Conservation (phyloP, 306 rosid genomes). For the Prunus kanzakura region DNA sequence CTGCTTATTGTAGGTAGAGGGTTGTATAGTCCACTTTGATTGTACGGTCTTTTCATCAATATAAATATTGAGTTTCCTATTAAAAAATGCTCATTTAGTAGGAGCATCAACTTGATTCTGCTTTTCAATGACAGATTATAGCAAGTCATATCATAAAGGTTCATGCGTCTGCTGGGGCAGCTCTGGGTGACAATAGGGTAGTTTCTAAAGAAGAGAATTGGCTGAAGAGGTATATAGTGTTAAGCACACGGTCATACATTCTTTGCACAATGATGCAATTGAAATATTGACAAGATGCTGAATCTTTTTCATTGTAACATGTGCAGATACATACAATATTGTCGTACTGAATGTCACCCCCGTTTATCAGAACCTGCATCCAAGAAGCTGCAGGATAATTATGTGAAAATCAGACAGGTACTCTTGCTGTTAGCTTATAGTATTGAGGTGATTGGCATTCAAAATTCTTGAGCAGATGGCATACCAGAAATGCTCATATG, state of each 20-base stretch:
- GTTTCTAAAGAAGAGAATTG: constrained; percentile 78
- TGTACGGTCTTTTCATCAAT: not conserved
- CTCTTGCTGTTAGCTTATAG: constrained; percentile 9
- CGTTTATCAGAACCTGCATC: constrained; percentile 85
- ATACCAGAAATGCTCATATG: not conserved
- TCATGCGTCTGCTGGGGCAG: constrained; percentile 71
- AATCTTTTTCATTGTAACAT: constrained; percentile 23
- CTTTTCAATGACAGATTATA: constrained; percentile 57
- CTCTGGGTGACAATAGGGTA: constrained; percentile 49
- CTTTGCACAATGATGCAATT: constrained; percentile 12
- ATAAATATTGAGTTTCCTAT: not conserved
- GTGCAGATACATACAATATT: constrained; percentile 81
- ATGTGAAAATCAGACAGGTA: constrained; percentile 98
- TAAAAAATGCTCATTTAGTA: not conserved
- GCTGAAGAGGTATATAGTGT: constrained; percentile 73
- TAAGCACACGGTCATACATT: constrained; percentile 3
- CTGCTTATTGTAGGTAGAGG: not conserved
- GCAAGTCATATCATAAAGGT: constrained; percentile 89
- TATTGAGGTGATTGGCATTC: not conserved
- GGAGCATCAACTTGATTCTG: constrained; percentile 14
- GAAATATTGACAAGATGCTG: constrained; percentile 19
- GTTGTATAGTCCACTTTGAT: not conserved
- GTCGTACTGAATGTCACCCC: constrained; percentile 77
- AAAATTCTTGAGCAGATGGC: not conserved
- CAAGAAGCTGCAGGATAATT: constrained; percentile 59